Evolutionary conservation across 495 filamentous ascomycete species (phyloP).

Genomic region (Melanomma pulvis-pyrius): DNA sequence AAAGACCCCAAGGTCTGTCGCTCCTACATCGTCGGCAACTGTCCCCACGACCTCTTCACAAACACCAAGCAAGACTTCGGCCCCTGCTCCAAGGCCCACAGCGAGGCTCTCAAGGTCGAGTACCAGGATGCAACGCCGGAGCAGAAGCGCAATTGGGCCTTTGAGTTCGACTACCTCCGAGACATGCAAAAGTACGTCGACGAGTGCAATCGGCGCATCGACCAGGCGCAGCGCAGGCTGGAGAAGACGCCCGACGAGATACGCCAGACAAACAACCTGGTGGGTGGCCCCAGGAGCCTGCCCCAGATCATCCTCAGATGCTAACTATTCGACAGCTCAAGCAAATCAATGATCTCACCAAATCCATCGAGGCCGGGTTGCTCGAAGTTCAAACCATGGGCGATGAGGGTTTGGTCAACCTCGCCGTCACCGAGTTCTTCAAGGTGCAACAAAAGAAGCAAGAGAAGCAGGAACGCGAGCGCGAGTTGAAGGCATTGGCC

Average conservation of each 20-base stretch:
- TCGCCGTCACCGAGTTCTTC: conserved; percentile 83
- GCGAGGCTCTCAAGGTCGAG: conserved; percentile 81
- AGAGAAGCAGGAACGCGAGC: conserved; percentile 81
- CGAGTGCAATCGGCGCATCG: conserved; percentile 93
- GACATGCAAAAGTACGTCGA: conserved; percentile 96
- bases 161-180: conserved; percentile 94
- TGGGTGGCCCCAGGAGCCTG: conserved; percentile 41
- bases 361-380: conserved; percentile 79
- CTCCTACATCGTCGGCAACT: conserved; percentile 90
- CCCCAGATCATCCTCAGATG: not conserved
- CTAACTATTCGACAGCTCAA: conserved; percentile 60
- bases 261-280: conserved; percentile 86
- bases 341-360: conserved; percentile 77
- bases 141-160: conserved; percentile 79
- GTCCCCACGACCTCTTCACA: conserved; percentile 98
- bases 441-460: conserved; percentile 78
- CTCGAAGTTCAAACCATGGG: conserved; percentile 85
- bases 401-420: conserved; percentile 75
- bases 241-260: conserved; percentile 99
- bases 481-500: conserved; percentile 85
- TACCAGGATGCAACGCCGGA: conserved; percentile 70
- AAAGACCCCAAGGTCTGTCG: conserved; percentile 94
- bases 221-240: conserved; percentile 81
- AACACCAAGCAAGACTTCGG: conserved; percentile 99
- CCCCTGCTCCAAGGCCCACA: conserved; percentile 86